Conservation (phyloP, 129 eudicot species). For the Artemisia annua region DNA sequence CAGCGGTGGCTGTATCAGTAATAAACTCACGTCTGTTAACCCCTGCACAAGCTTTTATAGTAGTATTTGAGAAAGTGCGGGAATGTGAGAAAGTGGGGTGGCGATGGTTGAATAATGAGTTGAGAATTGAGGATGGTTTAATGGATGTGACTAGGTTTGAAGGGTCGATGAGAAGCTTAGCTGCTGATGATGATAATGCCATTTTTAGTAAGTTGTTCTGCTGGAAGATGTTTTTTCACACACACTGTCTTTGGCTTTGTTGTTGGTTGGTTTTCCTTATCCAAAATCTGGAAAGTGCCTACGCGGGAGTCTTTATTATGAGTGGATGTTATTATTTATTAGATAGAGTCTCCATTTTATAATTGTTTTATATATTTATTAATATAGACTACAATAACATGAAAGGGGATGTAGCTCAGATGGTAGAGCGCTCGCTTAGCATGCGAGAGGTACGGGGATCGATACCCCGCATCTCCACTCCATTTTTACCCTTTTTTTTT, state of each 20-base stretch:
- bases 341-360: too few species aligned
- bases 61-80: conserved; percentile 18
- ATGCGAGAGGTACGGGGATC: conserved; percentile 93
- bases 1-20: conserved; percentile 52
- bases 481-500: too few species aligned
- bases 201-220: conserved; percentile 17
- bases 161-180: conserved; percentile 39
- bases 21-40: conserved; percentile 60
- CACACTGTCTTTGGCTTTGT: background rate
- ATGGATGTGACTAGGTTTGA: conserved; percentile 3
- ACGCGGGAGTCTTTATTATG: conserved; percentile 35
- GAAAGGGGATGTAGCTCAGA: conserved; percentile 71
- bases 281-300: conserved; percentile 35
- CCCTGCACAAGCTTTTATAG: conserved; percentile 43
- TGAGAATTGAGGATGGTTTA: conserved; percentile 35
- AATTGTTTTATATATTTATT: too few species aligned
- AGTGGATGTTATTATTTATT: conserved; percentile 30
- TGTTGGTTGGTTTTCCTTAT: too few species aligned
- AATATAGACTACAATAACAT: too few species aligned
- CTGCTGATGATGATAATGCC: conserved; percentile 39
- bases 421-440: conserved; percentile 91
- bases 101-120: conserved; percentile 37
- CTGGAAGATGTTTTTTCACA: conserved; percentile 2
- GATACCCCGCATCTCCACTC: conserved; percentile 65
- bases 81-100: conserved; percentile 7